Base-by-base conservation (phyloP, 2,329 filamentous ascomycete genomes). In the Aspergillus caelatus region DNA sequence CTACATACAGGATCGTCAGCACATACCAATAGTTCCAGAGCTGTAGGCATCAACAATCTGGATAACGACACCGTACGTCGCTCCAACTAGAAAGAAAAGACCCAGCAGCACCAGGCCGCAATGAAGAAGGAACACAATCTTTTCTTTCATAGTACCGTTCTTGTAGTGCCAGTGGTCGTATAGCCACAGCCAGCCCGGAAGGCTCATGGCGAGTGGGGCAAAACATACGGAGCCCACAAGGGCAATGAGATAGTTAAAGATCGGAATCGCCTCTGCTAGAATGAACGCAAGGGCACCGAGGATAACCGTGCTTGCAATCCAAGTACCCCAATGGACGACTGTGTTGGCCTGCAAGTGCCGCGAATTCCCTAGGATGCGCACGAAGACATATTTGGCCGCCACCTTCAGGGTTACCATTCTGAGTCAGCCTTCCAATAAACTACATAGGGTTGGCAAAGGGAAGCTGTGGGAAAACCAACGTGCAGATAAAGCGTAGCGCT, bases 371-470 rank as follows among this genome's bases (percentile, higher is more conserved):
- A 87, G 75, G 23, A 86, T 79, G 5, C 85, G 82, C 19, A 87
- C 84, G 68, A 87, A 87, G 57, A 85, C 72, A 67, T 86, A 86
- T 68, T 87, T 87, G 1, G 84, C 80, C 1, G 81, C 82, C 7
- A 62, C 46, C 46, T 50, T 26, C 1, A 50, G 8, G 16, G 23
- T 26, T 16, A 19, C 7, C 16, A 8, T 19, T 48, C 23, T 16
- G 12, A 16, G 52, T 36, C 19, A 55, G 30, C 19, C 9, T 39
- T 23, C 19, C 14, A 23, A 32, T 12, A 21, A 23, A 36, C n/a
- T 7, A 55, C n/a, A 14, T 21, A 1, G 3, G 23, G 34, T 39
- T 19, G 30, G 30, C 4, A 2, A 36, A 23, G 14, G 34, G 8
- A n/a, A 30, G 19, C 12, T 3, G 14, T 46, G 23, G 30, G 19